Percentiles rank a stretch among this genome's conserved stretches.
Conservation (phyloP, 768 basidiomycete genomes). For the Leucocoprinus leucothites region DNA sequence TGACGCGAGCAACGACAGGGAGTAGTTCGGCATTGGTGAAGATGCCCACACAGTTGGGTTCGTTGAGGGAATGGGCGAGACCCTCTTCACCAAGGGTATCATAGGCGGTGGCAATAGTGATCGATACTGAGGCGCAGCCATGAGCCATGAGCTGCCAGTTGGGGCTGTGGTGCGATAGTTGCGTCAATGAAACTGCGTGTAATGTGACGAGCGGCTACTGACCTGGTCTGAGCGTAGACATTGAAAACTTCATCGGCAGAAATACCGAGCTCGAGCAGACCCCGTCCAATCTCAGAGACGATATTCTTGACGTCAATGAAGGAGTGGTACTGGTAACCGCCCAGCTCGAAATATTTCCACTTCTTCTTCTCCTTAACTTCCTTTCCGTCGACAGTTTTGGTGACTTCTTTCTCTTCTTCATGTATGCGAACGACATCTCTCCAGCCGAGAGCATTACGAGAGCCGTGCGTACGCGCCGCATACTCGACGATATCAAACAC, state of each 20-base stretch:
- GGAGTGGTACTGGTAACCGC: slow-evolving; percentile 80
- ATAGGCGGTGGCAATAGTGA: slow-evolving; percentile 91
- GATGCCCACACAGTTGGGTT: slow-evolving; percentile 75
- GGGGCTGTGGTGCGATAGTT: slow-evolving; percentile 4
- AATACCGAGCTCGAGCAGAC: slow-evolving; percentile 69
- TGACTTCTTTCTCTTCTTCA: slow-evolving; percentile 89
- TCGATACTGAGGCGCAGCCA: slow-evolving; percentile 74
- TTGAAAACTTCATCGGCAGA: slow-evolving; percentile 77
- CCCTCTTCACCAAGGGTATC: slow-evolving; percentile 91
- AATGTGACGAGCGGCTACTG: slow-evolving; percentile 7
- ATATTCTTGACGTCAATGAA: slow-evolving; percentile 69
- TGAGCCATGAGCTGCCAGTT: slow-evolving; percentile 90
- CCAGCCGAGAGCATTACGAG: slow-evolving; percentile 75
- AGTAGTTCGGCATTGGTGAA: slow-evolving; percentile 94
- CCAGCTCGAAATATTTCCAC: slow-evolving; percentile 94
- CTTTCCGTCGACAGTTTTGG: slow-evolving; percentile 80
- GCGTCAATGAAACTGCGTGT: background rate
- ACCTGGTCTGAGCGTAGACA: slow-evolving; percentile 88
- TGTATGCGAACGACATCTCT: slow-evolving; percentile 67
- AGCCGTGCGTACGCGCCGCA: slow-evolving; percentile 70
- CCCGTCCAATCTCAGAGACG: slow-evolving; percentile 65
- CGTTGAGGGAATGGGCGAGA: slow-evolving; percentile 84
- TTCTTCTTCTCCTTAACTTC: slow-evolving; percentile 85
- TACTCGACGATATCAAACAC: slow-evolving; percentile 78
- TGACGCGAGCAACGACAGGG: slow-evolving; percentile 68